Conservation (phyloP, 345 rosid genomes). For the Durio zibethinus region DNA sequence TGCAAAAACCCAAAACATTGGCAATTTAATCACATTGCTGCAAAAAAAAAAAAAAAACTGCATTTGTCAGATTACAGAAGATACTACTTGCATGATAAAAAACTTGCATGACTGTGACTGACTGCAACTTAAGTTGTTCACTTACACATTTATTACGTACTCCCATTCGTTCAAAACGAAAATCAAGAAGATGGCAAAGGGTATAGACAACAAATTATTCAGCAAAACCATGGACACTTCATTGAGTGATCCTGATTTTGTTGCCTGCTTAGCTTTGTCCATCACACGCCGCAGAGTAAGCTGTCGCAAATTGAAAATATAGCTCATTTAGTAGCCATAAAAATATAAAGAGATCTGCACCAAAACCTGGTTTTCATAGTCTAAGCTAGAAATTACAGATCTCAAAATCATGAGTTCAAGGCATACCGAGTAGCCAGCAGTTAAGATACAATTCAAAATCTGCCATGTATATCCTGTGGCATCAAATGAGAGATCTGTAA, state of each 20-base stretch:
- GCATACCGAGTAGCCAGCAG: slow-evolving; percentile 87
- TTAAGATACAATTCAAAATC: slow-evolving; percentile 66
- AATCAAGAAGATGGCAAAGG: slow-evolving; percentile 64
- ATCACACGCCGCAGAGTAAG: slow-evolving; percentile 71
- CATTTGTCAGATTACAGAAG: neutral
- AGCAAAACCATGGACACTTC: slow-evolving; percentile 93
- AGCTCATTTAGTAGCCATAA: slow-evolving; percentile 7
- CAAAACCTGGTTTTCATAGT: neutral
- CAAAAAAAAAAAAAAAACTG: slow-evolving; percentile 18
- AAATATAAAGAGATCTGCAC: neutral
- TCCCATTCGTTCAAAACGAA: slow-evolving; percentile 68
- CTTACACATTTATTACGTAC: slow-evolving; percentile 71
- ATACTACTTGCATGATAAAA: neutral
- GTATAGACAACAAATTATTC: slow-evolving; percentile 78
- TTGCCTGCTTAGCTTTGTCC: slow-evolving; percentile 85
- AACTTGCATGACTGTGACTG: neutral
- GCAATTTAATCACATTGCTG: slow-evolving; percentile 65
- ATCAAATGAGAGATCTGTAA: slow-evolving; percentile 85
- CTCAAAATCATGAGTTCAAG: neutral
- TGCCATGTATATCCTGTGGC: slow-evolving; percentile 80
- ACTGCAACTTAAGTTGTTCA: neutral
- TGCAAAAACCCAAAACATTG: slow-evolving; percentile 83
- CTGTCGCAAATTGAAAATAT: slow-evolving; percentile 38
- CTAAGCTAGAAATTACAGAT: slow-evolving; percentile 19
- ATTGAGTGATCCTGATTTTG: slow-evolving; percentile 70